A percentile compares a stretch with the other conserved stretches of the same genome.
phyloP scores from a whole-genome alignment of 345 rosid species.

The Jatropha curcas region DNA sequence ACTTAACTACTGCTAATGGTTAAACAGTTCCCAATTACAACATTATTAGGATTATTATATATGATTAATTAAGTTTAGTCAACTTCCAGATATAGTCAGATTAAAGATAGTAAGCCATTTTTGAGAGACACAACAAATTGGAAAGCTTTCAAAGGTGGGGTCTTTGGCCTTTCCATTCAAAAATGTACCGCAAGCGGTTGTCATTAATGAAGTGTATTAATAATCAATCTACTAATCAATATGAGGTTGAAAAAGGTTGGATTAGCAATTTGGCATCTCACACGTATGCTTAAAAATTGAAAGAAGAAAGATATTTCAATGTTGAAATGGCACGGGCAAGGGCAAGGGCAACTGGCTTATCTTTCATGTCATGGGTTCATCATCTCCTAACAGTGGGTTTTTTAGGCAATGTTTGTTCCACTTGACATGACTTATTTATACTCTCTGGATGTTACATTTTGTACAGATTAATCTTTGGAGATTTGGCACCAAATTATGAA shows the following conservation, averaged over 20 bases:
- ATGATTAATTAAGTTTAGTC: conserved; percentile 5
- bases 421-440: conserved; percentile 20
- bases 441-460: too few species aligned
- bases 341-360: background rate
- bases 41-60: conserved; percentile 7
- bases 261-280: too few species aligned
- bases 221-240: too few species aligned
- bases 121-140: too few species aligned
- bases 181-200: too few species aligned
- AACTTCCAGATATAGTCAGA: background rate
- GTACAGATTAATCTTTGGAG: too few species aligned
- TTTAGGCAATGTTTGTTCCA: background rate
- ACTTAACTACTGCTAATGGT: background rate
- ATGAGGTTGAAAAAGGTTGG: background rate
- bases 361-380: background rate
- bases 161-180: too few species aligned
- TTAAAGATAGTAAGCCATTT: too few species aligned
- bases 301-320: conserved; percentile 1
- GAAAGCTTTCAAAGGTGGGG: too few species aligned
- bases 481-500: too few species aligned
- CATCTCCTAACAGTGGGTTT: background rate
- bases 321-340: background rate
- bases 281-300: too few species aligned
- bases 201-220: too few species aligned
- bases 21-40: background rate